Evolutionary conservation across 306 rosid species (phyloP), one percentile per base, ranked within the genome.

Genomic region (Cicer bijugum): DNA sequence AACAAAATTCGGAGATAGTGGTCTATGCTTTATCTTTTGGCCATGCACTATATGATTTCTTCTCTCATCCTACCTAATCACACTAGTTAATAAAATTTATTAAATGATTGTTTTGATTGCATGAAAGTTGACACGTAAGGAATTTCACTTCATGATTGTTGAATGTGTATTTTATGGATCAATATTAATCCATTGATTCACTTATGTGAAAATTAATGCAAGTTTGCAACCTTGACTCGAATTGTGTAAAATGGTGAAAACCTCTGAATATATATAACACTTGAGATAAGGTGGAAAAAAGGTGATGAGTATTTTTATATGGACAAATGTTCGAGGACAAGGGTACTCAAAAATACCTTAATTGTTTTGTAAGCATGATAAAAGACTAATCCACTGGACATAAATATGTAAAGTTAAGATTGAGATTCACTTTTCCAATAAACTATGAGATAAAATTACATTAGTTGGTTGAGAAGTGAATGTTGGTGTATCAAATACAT

Each of bases 41-140:
- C 19, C 56, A 7, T 72, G 46, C 74, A 68, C 76, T 76, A 75
- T 38, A 17, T 65, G 6, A 64, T 57, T 37, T 53, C 51, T 73
- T 59, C 11, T 69, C 14, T 4, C 77, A 40, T 68, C 53, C 44
- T 40, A 81, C 77, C 81, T 56, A 71, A 77, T 70, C 81, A 10
- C 70, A 63, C 70, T 74, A 42, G 81, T 81, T 68, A 76, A 45
- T 67, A 53, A 83, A 57, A 12, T 0, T 43, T 10, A 63, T 16
- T 76, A 6, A 23, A 48, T 53, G 55, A 52, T 33, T 71, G 72
- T 2, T 59, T 35, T 68, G 75, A 71, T 47, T 83, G 76, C 82
- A 67, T 77, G 81, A 17, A 65, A 75, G 82, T 52, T 78, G 83
- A 72, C 87, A 78, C 78, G 56, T 78, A 57, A 72, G 81, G 57